Evolutionary conservation across 1,284 basidiomycete genomes (phyloP).

Genomic region (Uromyces viciae-fabae): DNA sequence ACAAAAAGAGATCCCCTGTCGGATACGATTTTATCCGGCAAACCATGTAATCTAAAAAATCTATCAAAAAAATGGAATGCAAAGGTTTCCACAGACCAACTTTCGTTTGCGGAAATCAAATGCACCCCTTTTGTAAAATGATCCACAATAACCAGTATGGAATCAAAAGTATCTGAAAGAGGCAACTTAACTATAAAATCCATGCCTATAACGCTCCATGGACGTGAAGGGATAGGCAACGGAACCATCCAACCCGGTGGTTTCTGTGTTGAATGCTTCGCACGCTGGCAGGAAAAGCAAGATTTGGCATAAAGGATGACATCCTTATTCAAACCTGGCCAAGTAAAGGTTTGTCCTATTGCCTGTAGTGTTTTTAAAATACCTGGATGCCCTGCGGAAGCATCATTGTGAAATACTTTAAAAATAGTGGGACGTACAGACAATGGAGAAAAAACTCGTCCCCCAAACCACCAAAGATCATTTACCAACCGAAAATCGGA

Average conservation of each 20-base stretch:
- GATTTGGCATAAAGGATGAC: too few species aligned
- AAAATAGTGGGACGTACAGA: too few species aligned
- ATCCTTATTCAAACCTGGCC: too few species aligned
- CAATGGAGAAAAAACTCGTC: too few species aligned
- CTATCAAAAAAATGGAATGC: conserved; percentile 6
- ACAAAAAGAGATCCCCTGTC: conserved; percentile 15
- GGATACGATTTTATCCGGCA: conserved; percentile 9
- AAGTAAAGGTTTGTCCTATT: too few species aligned
- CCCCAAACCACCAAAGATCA: too few species aligned
- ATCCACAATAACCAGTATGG: conserved; percentile 50
- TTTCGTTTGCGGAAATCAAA: conserved; percentile 6
- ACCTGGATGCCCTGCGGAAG: too few species aligned
- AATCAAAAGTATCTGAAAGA: conserved; percentile 41
- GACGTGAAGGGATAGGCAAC: neutral
- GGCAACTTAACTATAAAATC: conserved; percentile 21
- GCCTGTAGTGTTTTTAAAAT: too few species aligned
- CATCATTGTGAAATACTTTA: too few species aligned
- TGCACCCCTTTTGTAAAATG: conserved; percentile 45
- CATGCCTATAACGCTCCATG: conserved; percentile 7
- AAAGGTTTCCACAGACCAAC: neutral
- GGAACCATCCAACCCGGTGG: neutral
- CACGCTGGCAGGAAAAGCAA: neutral
- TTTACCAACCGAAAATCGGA: too few species aligned
- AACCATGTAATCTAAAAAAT: conserved; percentile 11
- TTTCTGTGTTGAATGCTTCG: neutral